These are phyloP conservation scores for Petunia hybrid DNA, from an alignment of 305 asterid species.

Conservation along the genomic window DNA sequence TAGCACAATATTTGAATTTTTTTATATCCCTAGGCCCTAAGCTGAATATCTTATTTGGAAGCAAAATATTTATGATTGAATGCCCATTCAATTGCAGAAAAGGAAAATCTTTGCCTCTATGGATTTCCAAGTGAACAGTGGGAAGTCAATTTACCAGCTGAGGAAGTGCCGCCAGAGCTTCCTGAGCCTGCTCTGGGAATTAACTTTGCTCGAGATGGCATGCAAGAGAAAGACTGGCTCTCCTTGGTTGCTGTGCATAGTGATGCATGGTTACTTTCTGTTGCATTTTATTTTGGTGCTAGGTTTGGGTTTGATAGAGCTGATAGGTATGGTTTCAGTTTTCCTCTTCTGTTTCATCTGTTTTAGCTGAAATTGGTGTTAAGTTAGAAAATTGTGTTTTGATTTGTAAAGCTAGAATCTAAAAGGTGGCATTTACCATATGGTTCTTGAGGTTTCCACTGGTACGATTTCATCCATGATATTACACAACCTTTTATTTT, in stretches of 20 bases:
- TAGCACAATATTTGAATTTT: too few relatives aligned
- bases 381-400: neutral
- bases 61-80: neutral
- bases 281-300: slow-evolving; percentile 44
- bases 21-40: neutral
- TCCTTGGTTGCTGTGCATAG: slow-evolving; percentile 49
- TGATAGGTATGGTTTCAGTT: slow-evolving; percentile 36
- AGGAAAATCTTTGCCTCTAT: slow-evolving; percentile 49
- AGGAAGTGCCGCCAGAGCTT: slow-evolving; percentile 47
- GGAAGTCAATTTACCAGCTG: slow-evolving; percentile 45
- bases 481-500: neutral
- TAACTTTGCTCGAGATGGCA: slow-evolving; percentile 48
- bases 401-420: neutral
- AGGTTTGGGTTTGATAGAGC: slow-evolving; percentile 46
- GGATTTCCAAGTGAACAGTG: slow-evolving; percentile 46
- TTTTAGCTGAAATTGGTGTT: neutral
- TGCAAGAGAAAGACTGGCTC: slow-evolving; percentile 47
- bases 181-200: slow-evolving; percentile 54
- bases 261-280: slow-evolving; percentile 48
- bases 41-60: neutral
- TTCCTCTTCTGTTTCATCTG: neutral
- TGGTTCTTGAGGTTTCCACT: neutral
- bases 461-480: neutral
- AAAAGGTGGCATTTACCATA: neutral
- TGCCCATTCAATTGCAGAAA: slow-evolving; percentile 35